Conservation (phyloP, 2,329 filamentous ascomycete species). For the Chaetomium globosum region DNA sequence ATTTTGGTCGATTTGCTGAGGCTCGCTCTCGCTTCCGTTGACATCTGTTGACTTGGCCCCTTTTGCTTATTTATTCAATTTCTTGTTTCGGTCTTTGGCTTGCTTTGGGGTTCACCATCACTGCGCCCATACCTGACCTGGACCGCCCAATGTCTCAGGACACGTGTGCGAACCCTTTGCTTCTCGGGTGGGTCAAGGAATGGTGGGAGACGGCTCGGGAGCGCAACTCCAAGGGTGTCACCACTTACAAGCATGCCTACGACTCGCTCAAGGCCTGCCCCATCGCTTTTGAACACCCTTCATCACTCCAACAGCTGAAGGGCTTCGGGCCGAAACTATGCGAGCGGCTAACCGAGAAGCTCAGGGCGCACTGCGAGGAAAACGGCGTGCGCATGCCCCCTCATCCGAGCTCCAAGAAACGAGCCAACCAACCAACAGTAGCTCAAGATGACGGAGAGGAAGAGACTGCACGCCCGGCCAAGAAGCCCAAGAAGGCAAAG, state of each 20-base stretch:
- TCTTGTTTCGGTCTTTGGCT: neutral
- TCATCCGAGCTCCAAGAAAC: conserved; percentile 52
- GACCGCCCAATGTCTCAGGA: conserved; percentile 37
- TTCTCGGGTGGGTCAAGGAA: conserved; percentile 74
- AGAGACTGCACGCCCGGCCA: conserved; percentile 49
- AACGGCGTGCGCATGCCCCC: conserved; percentile 71
- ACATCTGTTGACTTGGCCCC: neutral
- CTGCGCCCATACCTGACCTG: neutral
- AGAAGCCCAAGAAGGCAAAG: conserved; percentile 63
- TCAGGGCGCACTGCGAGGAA: conserved; percentile 63
- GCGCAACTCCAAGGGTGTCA: conserved; percentile 68
- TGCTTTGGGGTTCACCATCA: conserved; percentile 7
- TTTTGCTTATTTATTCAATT: neutral
- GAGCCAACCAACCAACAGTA: conserved; percentile 37
- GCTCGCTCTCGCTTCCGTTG: no score
- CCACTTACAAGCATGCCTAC: conserved; percentile 75
- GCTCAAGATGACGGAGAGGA: conserved; percentile 45
- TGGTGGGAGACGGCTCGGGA: conserved; percentile 72
- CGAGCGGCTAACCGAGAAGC: conserved; percentile 64
- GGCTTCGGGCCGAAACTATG: conserved; percentile 74
- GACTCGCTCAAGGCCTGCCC: conserved; percentile 76
- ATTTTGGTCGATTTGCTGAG: neutral
- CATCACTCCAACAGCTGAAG: conserved; percentile 70
- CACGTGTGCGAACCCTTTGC: conserved; percentile 67
- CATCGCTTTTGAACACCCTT: conserved; percentile 69